Percentiles rank a stretch among this genome's conserved stretches.
phyloP scores from a whole-genome alignment of 371 early-diverging fungal genomes.

The Mortierella sp. region DNA sequence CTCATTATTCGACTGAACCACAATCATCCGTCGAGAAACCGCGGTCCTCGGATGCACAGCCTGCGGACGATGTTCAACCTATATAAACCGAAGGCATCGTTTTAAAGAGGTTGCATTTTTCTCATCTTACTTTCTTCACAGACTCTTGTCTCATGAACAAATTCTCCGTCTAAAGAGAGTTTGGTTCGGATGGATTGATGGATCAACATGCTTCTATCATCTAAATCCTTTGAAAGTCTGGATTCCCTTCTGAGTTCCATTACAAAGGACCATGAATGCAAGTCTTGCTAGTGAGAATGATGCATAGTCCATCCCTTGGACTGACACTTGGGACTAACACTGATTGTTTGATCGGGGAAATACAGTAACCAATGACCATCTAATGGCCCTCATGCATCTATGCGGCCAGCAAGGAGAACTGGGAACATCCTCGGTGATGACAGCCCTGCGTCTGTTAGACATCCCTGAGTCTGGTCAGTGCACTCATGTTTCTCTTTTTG shows the following conservation, averaged over 20 bases:
- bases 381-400: conserved; percentile 35
- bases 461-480: conserved; percentile 32
- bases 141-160: too few species aligned
- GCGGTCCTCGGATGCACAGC: too few species aligned
- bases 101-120: too few species aligned
- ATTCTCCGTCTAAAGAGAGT: too few species aligned
- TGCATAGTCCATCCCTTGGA: too few species aligned
- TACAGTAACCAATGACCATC: conserved; percentile 36
- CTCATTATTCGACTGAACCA: too few species aligned
- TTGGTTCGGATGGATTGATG: too few species aligned
- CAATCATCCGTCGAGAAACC: too few species aligned
- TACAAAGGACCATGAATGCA: conserved; percentile 21
- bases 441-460: conserved; percentile 46
- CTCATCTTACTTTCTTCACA: too few species aligned
- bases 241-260: conserved; percentile 21
- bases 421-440: conserved; percentile 15
- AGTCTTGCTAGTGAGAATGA: background rate
- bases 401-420: conserved; percentile 25
- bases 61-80: too few species aligned
- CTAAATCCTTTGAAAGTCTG: conserved; percentile 12
- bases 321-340: background rate
- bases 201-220: conserved; percentile 9
- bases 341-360: background rate
- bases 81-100: too few species aligned
- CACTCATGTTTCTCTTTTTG: too few species aligned